These are phyloP conservation scores for Melaleuca alternifolia DNA, from an alignment of 345 rosid species.

Conservation along the genomic window DNA sequence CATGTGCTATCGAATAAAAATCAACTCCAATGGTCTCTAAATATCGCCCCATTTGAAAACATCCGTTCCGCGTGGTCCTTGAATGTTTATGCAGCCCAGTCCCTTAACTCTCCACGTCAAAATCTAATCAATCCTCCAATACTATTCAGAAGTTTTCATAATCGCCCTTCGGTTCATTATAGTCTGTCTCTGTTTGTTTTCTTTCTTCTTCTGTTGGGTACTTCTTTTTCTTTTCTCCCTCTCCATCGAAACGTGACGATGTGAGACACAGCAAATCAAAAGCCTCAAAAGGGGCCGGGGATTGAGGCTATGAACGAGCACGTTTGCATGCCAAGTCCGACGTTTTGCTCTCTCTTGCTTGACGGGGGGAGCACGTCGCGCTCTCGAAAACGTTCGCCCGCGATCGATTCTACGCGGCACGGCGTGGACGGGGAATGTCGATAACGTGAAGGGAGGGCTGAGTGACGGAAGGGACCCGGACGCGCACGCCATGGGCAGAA, in stretches of 20 bases:
- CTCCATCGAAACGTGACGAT: background rate
- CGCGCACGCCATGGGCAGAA: background rate
- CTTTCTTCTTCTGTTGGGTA: background rate
- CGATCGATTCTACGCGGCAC: background rate
- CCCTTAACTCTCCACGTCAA: background rate
- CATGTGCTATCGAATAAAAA: background rate
- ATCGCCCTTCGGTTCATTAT: background rate
- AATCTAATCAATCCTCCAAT: background rate
- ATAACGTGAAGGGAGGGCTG: background rate
- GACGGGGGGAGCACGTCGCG: background rate
- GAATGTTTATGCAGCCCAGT: accelerated
- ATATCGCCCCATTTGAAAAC: accelerated
- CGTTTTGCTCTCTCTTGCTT: background rate
- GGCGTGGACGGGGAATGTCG: background rate
- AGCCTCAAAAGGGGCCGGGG: background rate
- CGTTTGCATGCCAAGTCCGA: background rate
- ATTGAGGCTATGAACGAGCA: background rate
- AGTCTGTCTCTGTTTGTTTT: background rate
- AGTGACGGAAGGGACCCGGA: background rate
- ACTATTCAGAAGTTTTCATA: background rate
- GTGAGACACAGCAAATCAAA: background rate
- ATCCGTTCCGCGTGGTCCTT: accelerated
- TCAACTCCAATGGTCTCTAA: background rate
- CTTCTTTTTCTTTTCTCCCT: accelerated
- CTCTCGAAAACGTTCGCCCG: background rate